These are phyloP conservation scores for Ophiorrhiza pumila DNA, from an alignment of 257 asterid species.

Conservation along the genomic window DNA sequence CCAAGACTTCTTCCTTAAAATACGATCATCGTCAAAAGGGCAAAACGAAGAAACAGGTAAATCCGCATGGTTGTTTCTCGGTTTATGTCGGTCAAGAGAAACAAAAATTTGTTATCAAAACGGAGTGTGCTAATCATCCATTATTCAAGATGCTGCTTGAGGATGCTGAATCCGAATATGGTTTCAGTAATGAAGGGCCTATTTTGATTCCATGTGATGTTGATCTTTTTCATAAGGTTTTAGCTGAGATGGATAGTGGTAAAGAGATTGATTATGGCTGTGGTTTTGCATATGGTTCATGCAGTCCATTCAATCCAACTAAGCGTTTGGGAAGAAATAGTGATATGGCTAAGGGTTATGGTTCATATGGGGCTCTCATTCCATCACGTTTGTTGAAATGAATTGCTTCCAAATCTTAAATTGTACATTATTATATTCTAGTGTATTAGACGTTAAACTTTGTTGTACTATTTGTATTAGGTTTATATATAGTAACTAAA, in stretches of 20 bases:
- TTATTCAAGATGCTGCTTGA: slow-evolving; percentile 58
- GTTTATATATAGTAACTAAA: no score
- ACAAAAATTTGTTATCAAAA: slow-evolving; percentile 44
- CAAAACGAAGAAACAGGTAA: slow-evolving; percentile 11
- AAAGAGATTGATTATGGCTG: slow-evolving; percentile 3
- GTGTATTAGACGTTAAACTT: no score
- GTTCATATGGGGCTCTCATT: slow-evolving; percentile 18
- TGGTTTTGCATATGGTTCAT: slow-evolving; percentile 9
- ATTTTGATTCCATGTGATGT: slow-evolving; percentile 57
- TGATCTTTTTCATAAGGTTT: slow-evolving; percentile 39
- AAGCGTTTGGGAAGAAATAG: slow-evolving; percentile 12
- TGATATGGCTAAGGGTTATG: slow-evolving; percentile 13
- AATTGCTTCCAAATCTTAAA: background rate
- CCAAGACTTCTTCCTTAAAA: slow-evolving; percentile 2
- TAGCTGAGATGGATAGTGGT: slow-evolving; percentile 46
- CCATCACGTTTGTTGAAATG: slow-evolving; percentile 12
- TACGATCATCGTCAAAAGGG: no score
- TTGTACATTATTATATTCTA: background rate
- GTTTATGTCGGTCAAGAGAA: slow-evolving; percentile 59
- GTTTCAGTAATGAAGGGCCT: slow-evolving; percentile 51
- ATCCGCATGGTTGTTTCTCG: slow-evolving; percentile 53
- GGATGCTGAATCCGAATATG: slow-evolving; percentile 66
- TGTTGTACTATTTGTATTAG: no score
- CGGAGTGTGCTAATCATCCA: slow-evolving; percentile 49
- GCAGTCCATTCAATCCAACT: slow-evolving; percentile 26